These are phyloP conservation scores for Fusarium pseudoanthophilum DNA, from an alignment of 2,329 filamentous ascomycete genomes.

Conservation along the genomic window DNA sequence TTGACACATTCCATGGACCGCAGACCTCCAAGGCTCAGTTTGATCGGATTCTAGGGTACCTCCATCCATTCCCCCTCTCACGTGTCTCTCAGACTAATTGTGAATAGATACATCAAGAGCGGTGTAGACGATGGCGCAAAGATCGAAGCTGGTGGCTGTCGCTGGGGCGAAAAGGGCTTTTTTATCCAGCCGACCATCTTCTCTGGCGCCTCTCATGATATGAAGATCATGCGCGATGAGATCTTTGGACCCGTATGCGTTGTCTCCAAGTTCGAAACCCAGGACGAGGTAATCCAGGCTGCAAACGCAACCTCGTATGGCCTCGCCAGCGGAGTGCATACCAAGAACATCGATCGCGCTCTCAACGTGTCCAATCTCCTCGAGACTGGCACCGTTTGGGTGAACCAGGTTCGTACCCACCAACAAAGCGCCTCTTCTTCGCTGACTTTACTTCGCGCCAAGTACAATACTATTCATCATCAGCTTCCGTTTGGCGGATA, in stretches of 20 bases:
- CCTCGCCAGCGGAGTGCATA: not conserved
- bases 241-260: accelerated
- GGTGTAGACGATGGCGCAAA: not conserved
- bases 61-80: accelerated
- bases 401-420: not conserved
- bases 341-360: not conserved
- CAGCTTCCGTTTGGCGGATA: not conserved
- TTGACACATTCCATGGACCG: not conserved
- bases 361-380: not conserved
- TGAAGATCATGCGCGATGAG: not conserved
- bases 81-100: too few relatives aligned
- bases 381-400: not conserved
- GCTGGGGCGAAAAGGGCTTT: not conserved
- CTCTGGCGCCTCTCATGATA: not conserved
- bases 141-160: not conserved
- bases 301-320: accelerated
- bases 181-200: accelerated
- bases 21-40: not conserved
- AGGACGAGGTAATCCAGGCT: not conserved
- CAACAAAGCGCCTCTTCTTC: accelerated
- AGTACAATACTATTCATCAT: not conserved
- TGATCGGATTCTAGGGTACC: not conserved
- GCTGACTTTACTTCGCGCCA: not conserved
- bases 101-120: not conserved
- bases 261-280: not conserved